A percentile compares a stretch with the other conserved stretches of the same genome.
Evolutionary conservation across 108 stramenopile species (phyloP).

Genomic region (Stephanodiscus minutulus): DNA sequence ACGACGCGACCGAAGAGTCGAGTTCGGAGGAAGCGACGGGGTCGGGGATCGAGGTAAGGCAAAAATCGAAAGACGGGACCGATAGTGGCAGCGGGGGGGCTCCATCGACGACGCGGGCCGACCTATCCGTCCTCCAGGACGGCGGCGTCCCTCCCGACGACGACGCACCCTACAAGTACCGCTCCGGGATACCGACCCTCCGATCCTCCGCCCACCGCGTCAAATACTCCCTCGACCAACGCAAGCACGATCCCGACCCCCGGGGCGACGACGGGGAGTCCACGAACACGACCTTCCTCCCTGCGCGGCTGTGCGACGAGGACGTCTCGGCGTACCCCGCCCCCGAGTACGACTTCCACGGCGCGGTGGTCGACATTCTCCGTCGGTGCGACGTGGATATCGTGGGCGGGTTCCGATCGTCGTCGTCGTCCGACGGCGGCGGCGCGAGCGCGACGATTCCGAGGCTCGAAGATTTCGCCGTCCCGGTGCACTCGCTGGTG

Average conservation of each 20-base stretch:
- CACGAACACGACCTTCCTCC: slow-evolving; percentile 69
- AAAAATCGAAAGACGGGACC: background rate
- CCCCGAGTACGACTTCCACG: slow-evolving; percentile 54
- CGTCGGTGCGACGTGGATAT: slow-evolving; percentile 57
- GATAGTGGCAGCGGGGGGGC: too few relatives aligned
- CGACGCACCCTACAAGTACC: slow-evolving; percentile 54
- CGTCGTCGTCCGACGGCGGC: too few relatives aligned
- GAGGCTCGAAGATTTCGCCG: slow-evolving; percentile 71
- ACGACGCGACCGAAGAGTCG: background rate
- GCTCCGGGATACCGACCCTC: slow-evolving; percentile 78
- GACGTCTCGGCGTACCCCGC: slow-evolving; percentile 53
- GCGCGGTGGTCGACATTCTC: slow-evolving; percentile 54
- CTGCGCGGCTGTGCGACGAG: slow-evolving; percentile 52
- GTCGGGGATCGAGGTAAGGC: background rate
- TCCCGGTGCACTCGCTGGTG: slow-evolving; percentile 63
- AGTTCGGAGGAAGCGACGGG: too few relatives aligned
- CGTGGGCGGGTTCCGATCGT: slow-evolving; percentile 50
- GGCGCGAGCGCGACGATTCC: slow-evolving; percentile 4
- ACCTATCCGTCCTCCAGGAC: background rate
- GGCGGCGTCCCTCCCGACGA: slow-evolving; percentile 23
- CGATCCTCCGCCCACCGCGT: slow-evolving; percentile 85
- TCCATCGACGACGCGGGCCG: background rate
- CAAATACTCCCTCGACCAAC: slow-evolving; percentile 63
- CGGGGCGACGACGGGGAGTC: slow-evolving; percentile 50
- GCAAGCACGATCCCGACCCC: slow-evolving; percentile 73